Percentiles rank a stretch among this genome's conserved stretches.
Evolutionary conservation across 257 asterid genomes (phyloP).

Genomic region (Jacaranda copaia): DNA sequence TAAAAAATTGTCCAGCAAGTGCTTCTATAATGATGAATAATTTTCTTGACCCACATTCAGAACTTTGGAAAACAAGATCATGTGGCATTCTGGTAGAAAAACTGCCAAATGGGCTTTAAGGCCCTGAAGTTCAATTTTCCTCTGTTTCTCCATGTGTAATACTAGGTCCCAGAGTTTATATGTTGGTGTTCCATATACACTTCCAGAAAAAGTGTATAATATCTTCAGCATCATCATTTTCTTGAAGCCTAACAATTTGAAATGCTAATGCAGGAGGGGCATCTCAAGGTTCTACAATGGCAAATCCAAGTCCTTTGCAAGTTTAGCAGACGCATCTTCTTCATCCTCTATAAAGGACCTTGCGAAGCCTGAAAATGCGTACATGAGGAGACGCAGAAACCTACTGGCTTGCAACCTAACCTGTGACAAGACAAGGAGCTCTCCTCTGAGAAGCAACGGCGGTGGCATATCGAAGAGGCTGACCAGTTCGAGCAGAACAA

Average conservation of each 20-base stretch:
- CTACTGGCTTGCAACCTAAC: constrained; percentile 50
- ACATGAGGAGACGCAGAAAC: constrained; percentile 64
- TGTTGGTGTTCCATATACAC: no score
- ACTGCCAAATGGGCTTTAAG: no score
- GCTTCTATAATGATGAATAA: no score
- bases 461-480: constrained; percentile 67
- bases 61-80: no score
- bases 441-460: constrained; percentile 49
- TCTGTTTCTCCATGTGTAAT: no score
- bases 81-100: no score
- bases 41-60: no score
- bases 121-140: no score
- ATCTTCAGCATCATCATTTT: not conserved
- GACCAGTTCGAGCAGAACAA: constrained; percentile 43
- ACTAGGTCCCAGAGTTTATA: no score
- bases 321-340: constrained; percentile 62
- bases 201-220: not conserved
- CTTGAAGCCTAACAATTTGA: constrained; percentile 22
- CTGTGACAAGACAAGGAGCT: constrained; percentile 54
- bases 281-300: constrained; percentile 84
- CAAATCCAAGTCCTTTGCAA: constrained; percentile 84
- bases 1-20: no score
- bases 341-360: constrained; percentile 55
- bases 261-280: constrained; percentile 59
- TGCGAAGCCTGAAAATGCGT: constrained; percentile 69